Evolutionary conservation across 768 basidiomycete genomes (phyloP), one percentile per base, ranked within the genome.

Genomic region (Lactarius vividus): DNA sequence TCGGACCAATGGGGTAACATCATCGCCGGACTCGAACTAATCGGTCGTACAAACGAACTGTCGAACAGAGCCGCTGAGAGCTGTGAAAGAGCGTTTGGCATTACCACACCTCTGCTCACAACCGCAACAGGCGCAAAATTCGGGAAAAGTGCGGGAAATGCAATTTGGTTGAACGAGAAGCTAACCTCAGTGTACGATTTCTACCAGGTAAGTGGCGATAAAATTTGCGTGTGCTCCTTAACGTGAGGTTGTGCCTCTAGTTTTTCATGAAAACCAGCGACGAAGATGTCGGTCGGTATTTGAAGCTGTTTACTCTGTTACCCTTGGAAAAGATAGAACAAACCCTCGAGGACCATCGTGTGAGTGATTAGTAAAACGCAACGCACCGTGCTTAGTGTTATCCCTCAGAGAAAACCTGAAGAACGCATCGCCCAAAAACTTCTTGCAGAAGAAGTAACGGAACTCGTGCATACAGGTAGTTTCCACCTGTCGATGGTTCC

Each of bases 1-100:
- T 96, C 94, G 0, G 97, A 99, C 75, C 97, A 99, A 75, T 97
- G 95, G 92, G 97, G 97, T 18, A 99, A 99, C 74, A 98, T 99
- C 69, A 78, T 96, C 35, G 91, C 93, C 31, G 97, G 97, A 26
- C 80, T 98, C 39, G 94, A 98, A 63, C 84, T 99, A 63, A 96
- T 98, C 72, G 83, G 85, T 62, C 86, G 87, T 59, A 78, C 83
- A 59, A 74, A 65, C 67, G 68, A 59, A 29, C 59, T 35, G 46
- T 52, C 60, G 33, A 62, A 62, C 16, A 49, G n/a, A 29, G 31
- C 58, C 29, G 60, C 65, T 23, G 65, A 53, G 58, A 61, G 55
- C 26, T 29, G 67, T 72, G 68, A 79, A 72, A 69, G 71, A 70
- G 90, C 85, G 8, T 96, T 84, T 73, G 96, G 94, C 2, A 75